Conservation (phyloP, 345 rosid genomes). For the Arabis hirsuta region DNA sequence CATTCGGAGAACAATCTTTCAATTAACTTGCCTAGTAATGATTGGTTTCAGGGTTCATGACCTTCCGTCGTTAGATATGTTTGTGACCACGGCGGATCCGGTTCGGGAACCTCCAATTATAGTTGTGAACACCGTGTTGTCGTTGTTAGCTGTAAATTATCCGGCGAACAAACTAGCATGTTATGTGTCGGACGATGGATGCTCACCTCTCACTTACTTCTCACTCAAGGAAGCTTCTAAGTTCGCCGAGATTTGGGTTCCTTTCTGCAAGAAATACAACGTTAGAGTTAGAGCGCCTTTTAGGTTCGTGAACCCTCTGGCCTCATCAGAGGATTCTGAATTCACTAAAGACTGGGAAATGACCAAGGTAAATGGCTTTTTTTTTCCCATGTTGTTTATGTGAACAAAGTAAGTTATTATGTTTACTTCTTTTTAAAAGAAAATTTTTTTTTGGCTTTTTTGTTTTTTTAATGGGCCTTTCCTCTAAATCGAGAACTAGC, state of each 20-base stretch:
- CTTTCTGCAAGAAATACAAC: slow-evolving; percentile 30
- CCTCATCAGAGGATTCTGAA: neutral
- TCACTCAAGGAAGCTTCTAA: slow-evolving; percentile 51
- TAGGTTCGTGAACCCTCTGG: slow-evolving; percentile 7
- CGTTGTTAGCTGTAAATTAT: slow-evolving; percentile 56
- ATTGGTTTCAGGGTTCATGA: slow-evolving; percentile 13
- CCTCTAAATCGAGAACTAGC: no score
- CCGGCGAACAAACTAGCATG: slow-evolving; percentile 52
- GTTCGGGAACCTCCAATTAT: slow-evolving; percentile 38
- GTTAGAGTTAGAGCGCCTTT: slow-evolving; percentile 38
- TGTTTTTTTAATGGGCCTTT: no score
- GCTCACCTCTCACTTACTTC: slow-evolving; percentile 51
- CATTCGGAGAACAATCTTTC: no score
- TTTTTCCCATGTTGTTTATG: neutral
- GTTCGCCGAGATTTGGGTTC: slow-evolving; percentile 54
- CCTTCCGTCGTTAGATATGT: slow-evolving; percentile 38
- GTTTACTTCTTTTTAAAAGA: no score
- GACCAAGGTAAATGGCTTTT: slow-evolving; percentile 15
- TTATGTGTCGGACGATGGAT: slow-evolving; percentile 59
- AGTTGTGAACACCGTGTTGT: slow-evolving; percentile 37
- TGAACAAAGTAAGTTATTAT: no score
- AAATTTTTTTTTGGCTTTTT: no score
- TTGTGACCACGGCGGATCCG: slow-evolving; percentile 44
- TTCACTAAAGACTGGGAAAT: slow-evolving; percentile 27
- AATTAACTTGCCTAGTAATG: no score